These are phyloP conservation scores for Dactylellina cionopaga DNA, from an alignment of 2,329 filamentous ascomycete species.

Conservation along the genomic window DNA sequence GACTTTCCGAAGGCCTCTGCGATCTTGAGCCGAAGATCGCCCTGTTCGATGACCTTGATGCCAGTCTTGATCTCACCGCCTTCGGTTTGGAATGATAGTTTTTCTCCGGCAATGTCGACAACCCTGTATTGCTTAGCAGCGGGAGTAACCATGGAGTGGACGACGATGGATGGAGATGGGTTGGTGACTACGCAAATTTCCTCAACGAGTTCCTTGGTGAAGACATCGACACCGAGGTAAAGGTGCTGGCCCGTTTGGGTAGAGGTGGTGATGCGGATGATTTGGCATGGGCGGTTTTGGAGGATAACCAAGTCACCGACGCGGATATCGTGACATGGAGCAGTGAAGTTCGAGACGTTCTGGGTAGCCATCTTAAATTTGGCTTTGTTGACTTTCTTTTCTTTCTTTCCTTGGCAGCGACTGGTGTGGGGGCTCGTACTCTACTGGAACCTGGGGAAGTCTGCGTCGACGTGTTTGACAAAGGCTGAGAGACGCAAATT, in stretches of 20 bases:
- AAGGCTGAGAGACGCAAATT: constrained; percentile 43
- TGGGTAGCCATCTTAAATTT: constrained; percentile 30
- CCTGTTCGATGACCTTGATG: constrained; percentile 93
- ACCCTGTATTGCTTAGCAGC: constrained; percentile 99
- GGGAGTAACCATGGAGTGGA: constrained; percentile 99
- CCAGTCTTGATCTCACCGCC: constrained; percentile 97
- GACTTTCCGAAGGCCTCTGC: constrained; percentile 86
- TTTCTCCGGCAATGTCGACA: constrained; percentile 84
- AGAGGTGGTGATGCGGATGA: constrained; percentile 99
- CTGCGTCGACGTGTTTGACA: constrained; percentile 49
- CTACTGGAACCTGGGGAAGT: constrained; percentile 36
- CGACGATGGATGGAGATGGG: constrained; percentile 93
- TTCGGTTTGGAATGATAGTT: constrained; percentile 97
- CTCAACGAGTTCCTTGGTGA: constrained; percentile 99
- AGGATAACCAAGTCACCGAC: constrained; percentile 98
- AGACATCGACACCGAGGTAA: constrained; percentile 99
- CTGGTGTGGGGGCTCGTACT: constrained; percentile 20
- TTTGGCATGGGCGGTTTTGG: constrained; percentile 98
- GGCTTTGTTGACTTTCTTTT: constrained; percentile 31
- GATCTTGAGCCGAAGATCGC: constrained; percentile 83
- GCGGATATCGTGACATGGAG: constrained; percentile 99
- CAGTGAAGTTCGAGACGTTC: constrained; percentile 82
- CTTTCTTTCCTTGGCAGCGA: constrained; percentile 32
- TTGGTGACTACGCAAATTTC: constrained; percentile 98
- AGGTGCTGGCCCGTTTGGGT: constrained; percentile 98